Evolutionary conservation across 1,139 yeast genomes (phyloP), one percentile per base, ranked within the genome.

Genomic region (Sugiyamaella neomexicana): DNA sequence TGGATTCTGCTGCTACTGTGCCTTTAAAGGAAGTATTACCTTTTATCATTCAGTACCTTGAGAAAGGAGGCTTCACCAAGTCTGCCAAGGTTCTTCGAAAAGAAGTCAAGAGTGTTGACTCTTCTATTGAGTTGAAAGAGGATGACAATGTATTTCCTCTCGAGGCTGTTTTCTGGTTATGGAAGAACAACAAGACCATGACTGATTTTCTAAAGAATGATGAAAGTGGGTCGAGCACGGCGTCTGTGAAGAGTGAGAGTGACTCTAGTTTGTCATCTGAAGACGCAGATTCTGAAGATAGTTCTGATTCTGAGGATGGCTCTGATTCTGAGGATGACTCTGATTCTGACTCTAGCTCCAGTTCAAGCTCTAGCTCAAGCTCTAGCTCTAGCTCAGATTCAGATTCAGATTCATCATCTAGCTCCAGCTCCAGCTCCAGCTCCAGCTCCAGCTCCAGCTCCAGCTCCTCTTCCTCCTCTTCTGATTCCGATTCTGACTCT

Each of bases 151-250:
- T 15, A 16, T 58, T 58, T 48, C 60, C 59, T 39, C 59, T 55
- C 47, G 63, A 58, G 47, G 63, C 54, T 45, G 67, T 54, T 17
- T 61, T 58, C 51, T 60, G 65, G 64, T 47, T 63, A 47, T 62
- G 62, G 61, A 60, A 58, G 54, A 63, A 58, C 40, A 58, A 61
- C 48, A 52, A 55, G 38, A 62, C 65, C 10, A 51, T 62, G 60
- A 55, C 64, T 31, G 68, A 61, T n/a, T 60, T 65, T 27, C 61
- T 56, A 17, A 66, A 69, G 37, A 62, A 58, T 37, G 57, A 58
- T 12, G 65, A 59, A 16, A 59, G 65, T 9, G 60, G 58, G 40
- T 62, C 67, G 7, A 55, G 54, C 17, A 59, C 67, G 23, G 65
- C 55, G 38, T 60, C 68, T 42, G 58, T 53, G 38, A 62, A 66